phyloP scores from a whole-genome alignment of 2,329 filamentous ascomycete genomes.

The Periconia sp. region DNA sequence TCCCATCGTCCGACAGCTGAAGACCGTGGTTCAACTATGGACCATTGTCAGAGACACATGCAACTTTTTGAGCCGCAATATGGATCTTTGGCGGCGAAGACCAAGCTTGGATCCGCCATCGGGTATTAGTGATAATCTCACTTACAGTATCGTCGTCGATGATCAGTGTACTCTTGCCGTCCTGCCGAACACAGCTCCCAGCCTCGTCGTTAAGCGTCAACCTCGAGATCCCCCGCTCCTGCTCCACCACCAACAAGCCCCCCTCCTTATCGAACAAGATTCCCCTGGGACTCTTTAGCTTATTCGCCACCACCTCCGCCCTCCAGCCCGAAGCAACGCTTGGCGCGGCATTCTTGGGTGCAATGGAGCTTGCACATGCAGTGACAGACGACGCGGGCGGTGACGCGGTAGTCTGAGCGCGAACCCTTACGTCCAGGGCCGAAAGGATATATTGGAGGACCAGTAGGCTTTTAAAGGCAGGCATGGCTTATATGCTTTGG shows the following conservation, averaged over 20 bases:
- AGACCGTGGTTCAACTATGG: slow-evolving; percentile 59
- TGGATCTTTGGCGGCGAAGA: no score
- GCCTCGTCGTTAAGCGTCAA: slow-evolving; percentile 41
- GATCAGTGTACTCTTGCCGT: slow-evolving; percentile 27
- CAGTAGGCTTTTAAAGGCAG: slow-evolving; percentile 30
- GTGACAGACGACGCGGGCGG: slow-evolving; percentile 17
- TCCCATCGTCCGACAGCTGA: slow-evolving; percentile 55
- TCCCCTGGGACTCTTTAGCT: slow-evolving; percentile 52
- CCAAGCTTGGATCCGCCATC: no score
- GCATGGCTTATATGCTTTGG: slow-evolving; percentile 6
- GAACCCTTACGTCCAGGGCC: slow-evolving; percentile 21
- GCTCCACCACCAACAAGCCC: slow-evolving; percentile 57
- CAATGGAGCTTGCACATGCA: slow-evolving; percentile 45
- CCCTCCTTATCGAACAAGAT: slow-evolving; percentile 56
- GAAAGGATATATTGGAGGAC: slow-evolving; percentile 24
- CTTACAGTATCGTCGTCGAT: slow-evolving; percentile 38
- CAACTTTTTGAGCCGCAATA: not conserved
- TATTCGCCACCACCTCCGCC: slow-evolving; percentile 54
- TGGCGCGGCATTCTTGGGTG: slow-evolving; percentile 46
- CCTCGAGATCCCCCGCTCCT: slow-evolving; percentile 46
- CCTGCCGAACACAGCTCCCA: slow-evolving; percentile 35
- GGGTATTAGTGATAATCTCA: no score
- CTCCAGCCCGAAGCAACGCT: slow-evolving; percentile 51
- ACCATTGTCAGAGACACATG: slow-evolving; percentile 4
- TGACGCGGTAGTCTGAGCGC: slow-evolving; percentile 24